Conservation (phyloP, 1,284 basidiomycete genomes). For the Tausonia pullulans region DNA sequence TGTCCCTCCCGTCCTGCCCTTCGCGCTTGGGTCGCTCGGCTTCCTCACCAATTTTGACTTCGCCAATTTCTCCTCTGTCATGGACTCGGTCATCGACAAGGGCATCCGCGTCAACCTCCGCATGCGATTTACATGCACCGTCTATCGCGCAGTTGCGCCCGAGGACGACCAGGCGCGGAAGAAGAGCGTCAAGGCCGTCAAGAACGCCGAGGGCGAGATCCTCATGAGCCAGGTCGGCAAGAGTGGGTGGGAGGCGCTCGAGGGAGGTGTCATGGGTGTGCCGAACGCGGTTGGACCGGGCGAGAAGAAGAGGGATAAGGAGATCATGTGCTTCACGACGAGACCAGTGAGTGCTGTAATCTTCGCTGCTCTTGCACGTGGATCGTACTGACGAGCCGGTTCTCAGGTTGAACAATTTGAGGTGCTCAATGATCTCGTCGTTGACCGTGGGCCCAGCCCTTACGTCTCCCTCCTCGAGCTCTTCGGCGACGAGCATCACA, state of each 20-base stretch:
- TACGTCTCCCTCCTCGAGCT: conserved; percentile 93
- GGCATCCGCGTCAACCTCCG: conserved; percentile 95
- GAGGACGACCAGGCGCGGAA: conserved; percentile 42
- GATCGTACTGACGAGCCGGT: conserved; percentile 28
- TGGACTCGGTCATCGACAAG: conserved; percentile 80
- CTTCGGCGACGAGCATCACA: conserved; percentile 96
- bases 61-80: conserved; percentile 68
- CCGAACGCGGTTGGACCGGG: conserved; percentile 5
- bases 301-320: conserved; percentile 61
- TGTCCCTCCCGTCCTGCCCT: conserved; percentile 93
- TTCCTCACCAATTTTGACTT: conserved; percentile 99
- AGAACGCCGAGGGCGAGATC: conserved; percentile 84
- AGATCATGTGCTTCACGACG: conserved; percentile 96
- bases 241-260: conserved; percentile 87
- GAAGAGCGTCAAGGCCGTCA: conserved; percentile 66
- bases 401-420: conserved; percentile 78
- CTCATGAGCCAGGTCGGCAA: conserved; percentile 81
- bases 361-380: background rate
- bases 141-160: conserved; percentile 75
- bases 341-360: conserved; percentile 38
- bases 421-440: conserved; percentile 94
- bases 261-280: conserved; percentile 44
- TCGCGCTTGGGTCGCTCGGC: conserved; percentile 94
- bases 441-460: conserved; percentile 94
- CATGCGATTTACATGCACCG: conserved; percentile 98